These are phyloP conservation scores for Podospora pseudoanserina DNA, from an alignment of 495 filamentous ascomycete genomes.

Conservation along the genomic window DNA sequence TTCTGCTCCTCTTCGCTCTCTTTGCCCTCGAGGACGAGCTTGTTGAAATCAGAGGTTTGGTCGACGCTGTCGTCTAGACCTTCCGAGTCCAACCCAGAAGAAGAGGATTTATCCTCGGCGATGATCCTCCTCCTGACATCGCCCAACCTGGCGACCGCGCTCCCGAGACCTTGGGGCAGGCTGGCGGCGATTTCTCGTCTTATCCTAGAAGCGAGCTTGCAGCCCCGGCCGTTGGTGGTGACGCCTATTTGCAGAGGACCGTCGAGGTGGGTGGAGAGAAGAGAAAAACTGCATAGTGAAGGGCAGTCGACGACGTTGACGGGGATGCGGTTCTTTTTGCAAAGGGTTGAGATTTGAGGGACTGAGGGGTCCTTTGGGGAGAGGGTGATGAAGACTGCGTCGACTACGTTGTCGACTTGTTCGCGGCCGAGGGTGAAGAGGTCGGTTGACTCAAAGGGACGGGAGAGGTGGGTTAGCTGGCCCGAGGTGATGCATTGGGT, in stretches of 20 bases:
- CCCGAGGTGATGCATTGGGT: slow-evolving; percentile 68
- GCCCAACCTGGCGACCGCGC: slow-evolving; percentile 73
- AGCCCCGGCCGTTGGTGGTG: slow-evolving; percentile 92
- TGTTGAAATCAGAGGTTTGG: slow-evolving; percentile 86
- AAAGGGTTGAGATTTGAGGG: slow-evolving; percentile 62
- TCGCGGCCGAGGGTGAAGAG: slow-evolving; percentile 70
- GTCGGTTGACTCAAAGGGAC: slow-evolving; percentile 69
- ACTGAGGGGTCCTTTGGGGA: slow-evolving; percentile 30
- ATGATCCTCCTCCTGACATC: slow-evolving; percentile 65
- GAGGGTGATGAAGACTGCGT: slow-evolving; percentile 85
- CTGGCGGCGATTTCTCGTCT: slow-evolving; percentile 78
- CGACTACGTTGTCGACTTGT: slow-evolving; percentile 75
- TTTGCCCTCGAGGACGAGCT: slow-evolving; percentile 62
- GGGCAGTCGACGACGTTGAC: slow-evolving; percentile 90
- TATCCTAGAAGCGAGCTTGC: slow-evolving; percentile 89
- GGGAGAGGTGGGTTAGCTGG: slow-evolving; percentile 66
- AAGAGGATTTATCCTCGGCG: slow-evolving; percentile 46
- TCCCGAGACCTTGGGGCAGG: slow-evolving; percentile 78
- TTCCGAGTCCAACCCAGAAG: slow-evolving; percentile 36
- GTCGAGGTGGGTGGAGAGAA: slow-evolving; percentile 83
- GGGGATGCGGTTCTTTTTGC: slow-evolving; percentile 76
- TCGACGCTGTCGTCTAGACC: slow-evolving; percentile 80
- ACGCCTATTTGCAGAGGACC: slow-evolving; percentile 93
- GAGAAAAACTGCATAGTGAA: slow-evolving; percentile 80
- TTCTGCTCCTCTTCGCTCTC: slow-evolving; percentile 52